Evolutionary conservation across 495 filamentous ascomycete genomes (phyloP), one percentile per base, ranked within the genome.

Genomic region (Penicillium turbatum): DNA sequence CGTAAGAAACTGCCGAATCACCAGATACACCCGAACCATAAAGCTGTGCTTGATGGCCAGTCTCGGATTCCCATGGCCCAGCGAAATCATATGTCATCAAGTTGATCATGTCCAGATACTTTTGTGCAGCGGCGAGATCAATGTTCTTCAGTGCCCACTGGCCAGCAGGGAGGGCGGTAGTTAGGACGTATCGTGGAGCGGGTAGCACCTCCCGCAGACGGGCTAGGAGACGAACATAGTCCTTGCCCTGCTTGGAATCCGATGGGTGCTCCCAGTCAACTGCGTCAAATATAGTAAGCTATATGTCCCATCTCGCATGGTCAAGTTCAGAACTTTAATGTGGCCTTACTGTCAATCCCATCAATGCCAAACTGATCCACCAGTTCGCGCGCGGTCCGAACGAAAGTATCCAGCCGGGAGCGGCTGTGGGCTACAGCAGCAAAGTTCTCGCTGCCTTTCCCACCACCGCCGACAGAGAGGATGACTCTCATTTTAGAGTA

Each of bases 231-330:
- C 79, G 73, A 44, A 93, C 68, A 66, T 90, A 95, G 67, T 90
- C 81, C 39, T 72, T 71, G 19, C 90, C 90, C 64, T 95, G 82
- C 36, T 80, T 71, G 2, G 75, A 58, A 60, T 88, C 77, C 39
- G 80, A 78, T 1, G 90, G 91, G 61, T 95, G 88, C 63, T 95
- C 89, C 91, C 91, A 96, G 61, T 92, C 91, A 61, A 96, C 91
- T 95, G 57, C 6, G 48, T 40, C 12, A 39, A 13, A 40, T 43
- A n/a, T 15, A 13, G 11, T 36, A 16, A 49, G 21, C 12, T 21
- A 40, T n/a, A n/a, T 42, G 15, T 31, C 13, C 15, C 13, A 34
- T 7, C 5, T 24, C 10, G 19, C 12, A 47, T 26, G 29, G 41
- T 39, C 34, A 34, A 10, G 17, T 26, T 38, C 15, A 54, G 54